Percentiles rank a stretch among this genome's conserved stretches.
Conservation (phyloP, 2,329 filamentous ascomycete genomes). For the Phaeosphaeria sp. region DNA sequence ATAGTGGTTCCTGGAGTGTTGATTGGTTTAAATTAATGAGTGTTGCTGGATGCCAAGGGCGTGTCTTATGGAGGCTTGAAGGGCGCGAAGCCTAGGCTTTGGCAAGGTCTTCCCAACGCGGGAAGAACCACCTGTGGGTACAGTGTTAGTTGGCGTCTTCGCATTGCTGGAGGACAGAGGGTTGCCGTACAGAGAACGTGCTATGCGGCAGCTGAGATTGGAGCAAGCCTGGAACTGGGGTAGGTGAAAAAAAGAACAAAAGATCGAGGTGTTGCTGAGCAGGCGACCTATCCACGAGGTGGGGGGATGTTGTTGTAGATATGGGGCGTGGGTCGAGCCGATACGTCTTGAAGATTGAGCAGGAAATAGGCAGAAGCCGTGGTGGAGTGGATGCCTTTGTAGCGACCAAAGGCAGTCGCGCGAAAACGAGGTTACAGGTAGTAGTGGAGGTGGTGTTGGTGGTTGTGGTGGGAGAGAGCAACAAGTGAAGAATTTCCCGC, state of each 20-base stretch:
- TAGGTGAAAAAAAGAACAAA: conserved; percentile 53
- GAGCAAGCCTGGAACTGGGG: conserved; percentile 62
- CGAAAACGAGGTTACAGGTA: not conserved
- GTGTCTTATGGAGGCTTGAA: conserved; percentile 92
- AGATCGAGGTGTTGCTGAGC: conserved; percentile 45
- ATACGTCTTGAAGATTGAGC: conserved; percentile 56
- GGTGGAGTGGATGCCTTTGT: conserved; percentile 50
- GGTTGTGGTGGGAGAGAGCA: not conserved
- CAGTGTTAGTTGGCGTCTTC: not conserved
- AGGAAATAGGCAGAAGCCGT: conserved; percentile 54
- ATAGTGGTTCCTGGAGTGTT: conserved; percentile 28
- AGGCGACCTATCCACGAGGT: conserved; percentile 46
- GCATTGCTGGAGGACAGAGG: not conserved
- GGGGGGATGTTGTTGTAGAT: conserved; percentile 59
- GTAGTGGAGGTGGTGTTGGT: not conserved
- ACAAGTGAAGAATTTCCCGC: conserved; percentile 1
- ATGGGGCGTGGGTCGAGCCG: conserved; percentile 53
- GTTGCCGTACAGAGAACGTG: conserved; percentile 73
- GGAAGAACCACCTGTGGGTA: conserved; percentile 5
- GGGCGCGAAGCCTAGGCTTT: conserved; percentile 84
- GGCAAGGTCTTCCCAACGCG: conserved; percentile 96
- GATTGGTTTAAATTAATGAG: conserved; percentile 6
- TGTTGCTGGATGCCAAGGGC: conserved; percentile 32
- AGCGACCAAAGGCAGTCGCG: conserved; percentile 47
- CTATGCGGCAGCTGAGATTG: conserved; percentile 99